Evolutionary conservation across 1,284 basidiomycete genomes (phyloP).

Genomic region (Boletus putidus): DNA sequence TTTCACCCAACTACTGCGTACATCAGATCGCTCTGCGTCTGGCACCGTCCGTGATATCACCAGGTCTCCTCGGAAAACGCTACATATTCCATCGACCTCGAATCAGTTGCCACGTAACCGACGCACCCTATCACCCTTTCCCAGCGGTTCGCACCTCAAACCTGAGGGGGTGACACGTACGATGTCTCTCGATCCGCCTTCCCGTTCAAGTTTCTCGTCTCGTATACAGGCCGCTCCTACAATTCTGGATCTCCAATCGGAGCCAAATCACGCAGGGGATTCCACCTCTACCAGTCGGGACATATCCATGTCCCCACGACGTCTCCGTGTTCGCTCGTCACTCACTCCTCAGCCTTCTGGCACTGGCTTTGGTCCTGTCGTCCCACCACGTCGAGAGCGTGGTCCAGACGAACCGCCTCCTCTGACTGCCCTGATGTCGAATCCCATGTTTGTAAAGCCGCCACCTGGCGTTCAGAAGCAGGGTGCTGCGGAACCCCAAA

Average conservation of each 20-base stretch:
- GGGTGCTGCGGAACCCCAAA: conserved; percentile 34
- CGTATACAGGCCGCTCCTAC: conserved; percentile 24
- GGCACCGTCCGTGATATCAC: conserved; percentile 17
- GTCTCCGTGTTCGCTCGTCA: conserved; percentile 63
- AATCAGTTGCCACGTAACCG: conserved; percentile 37
- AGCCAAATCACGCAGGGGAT: conserved; percentile 39
- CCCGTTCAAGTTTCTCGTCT: conserved; percentile 31
- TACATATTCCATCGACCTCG: conserved; percentile 35
- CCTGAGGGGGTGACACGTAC: conserved; percentile 47
- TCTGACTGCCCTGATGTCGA: conserved; percentile 54
- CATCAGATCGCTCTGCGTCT: conserved; percentile 7
- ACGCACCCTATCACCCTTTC: conserved; percentile 44
- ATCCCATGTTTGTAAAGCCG: conserved; percentile 68
- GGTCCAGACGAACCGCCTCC: conserved; percentile 67
- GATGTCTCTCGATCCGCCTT: conserved; percentile 63
- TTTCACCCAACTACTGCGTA: conserved; percentile 40
- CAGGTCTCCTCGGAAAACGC: conserved; percentile 32
- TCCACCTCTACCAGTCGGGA: conserved; percentile 41
- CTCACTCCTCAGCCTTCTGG: conserved; percentile 66
- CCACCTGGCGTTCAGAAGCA: conserved; percentile 45
- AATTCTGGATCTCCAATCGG: conserved; percentile 42
- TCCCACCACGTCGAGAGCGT: conserved; percentile 42
- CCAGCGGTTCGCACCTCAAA: conserved; percentile 30
- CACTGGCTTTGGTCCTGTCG: conserved; percentile 48
- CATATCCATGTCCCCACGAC: conserved; percentile 45